These are phyloP conservation scores for Ilyonectria sp. DNA, from an alignment of 2,329 filamentous ascomycete species.

Conservation along the genomic window DNA sequence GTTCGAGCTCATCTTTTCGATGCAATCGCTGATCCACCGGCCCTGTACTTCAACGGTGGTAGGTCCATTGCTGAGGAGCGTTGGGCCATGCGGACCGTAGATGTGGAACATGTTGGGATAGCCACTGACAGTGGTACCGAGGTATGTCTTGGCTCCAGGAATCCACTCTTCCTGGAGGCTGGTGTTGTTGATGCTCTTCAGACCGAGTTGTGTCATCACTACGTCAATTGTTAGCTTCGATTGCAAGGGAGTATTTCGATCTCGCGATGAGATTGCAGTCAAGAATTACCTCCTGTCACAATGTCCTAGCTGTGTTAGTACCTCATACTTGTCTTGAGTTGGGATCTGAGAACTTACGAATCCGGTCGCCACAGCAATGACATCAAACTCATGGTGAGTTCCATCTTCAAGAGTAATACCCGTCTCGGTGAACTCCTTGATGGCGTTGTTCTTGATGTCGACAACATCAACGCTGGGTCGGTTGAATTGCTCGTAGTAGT, in stretches of 20 bases:
- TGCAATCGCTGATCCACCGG: constrained; percentile 67
- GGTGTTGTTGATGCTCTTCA: constrained; percentile 57
- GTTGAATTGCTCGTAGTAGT: constrained; percentile 66
- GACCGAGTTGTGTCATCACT: constrained; percentile 62
- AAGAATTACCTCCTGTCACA: constrained; percentile 52
- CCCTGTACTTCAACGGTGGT: constrained; percentile 69
- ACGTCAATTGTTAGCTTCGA: constrained; percentile 11
- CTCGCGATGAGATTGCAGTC: background rate
- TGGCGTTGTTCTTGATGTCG: constrained; percentile 58
- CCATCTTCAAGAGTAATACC: constrained; percentile 59
- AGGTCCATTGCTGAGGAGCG: constrained; percentile 70
- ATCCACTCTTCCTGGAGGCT: constrained; percentile 61
- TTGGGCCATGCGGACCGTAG: constrained; percentile 72
- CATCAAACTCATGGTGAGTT: constrained; percentile 59
- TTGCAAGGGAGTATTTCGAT: background rate
- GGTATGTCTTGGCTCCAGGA: constrained; percentile 59
- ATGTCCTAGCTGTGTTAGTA: constrained; percentile 48
- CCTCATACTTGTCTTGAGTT: background rate
- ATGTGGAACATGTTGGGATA: constrained; percentile 68
- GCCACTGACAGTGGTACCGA: constrained; percentile 60
- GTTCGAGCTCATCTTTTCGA: constrained; percentile 63
- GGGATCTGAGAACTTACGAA: constrained; percentile 54
- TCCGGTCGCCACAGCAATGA: constrained; percentile 62
- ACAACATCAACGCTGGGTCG: constrained; percentile 59
- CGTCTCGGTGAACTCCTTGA: constrained; percentile 58